phyloP scores from a whole-genome alignment of 2,329 filamentous ascomycete species.

The Beauveria medogensis region DNA sequence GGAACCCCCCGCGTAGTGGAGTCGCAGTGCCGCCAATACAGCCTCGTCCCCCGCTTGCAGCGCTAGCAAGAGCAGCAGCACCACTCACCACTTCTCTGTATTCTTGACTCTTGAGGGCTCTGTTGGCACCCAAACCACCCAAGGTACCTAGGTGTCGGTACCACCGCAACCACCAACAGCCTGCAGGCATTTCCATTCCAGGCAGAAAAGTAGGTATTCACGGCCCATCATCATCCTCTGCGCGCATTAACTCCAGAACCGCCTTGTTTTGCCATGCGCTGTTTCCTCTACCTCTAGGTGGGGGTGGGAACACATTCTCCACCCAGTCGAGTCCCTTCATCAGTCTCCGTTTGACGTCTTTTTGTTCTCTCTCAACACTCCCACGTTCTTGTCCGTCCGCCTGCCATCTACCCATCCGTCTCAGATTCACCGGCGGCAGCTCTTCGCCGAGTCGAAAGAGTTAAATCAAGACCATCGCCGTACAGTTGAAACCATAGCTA shows the following conservation, averaged over 20 bases:
- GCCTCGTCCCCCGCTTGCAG: constrained; percentile 1
- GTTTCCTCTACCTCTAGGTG: neutral
- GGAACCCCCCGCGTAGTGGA: neutral
- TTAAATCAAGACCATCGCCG: neutral
- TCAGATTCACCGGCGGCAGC: neutral
- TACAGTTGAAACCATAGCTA: neutral
- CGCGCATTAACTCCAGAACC: no score
- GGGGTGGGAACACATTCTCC: neutral
- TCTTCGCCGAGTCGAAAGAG: neutral
- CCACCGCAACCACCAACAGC: no score
- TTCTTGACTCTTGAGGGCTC: no score
- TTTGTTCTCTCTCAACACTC: neutral
- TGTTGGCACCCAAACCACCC: no score
- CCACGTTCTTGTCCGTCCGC: no score
- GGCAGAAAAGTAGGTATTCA: no score
- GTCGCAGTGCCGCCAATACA: neutral
- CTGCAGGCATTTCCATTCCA: no score
- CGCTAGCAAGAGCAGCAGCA: neutral
- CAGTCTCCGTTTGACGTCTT: neutral
- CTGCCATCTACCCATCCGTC: neutral
- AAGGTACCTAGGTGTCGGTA: no score
- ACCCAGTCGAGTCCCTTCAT: neutral
- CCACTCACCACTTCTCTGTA: no score
- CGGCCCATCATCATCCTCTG: neutral
- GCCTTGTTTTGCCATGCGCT: neutral